Evolutionary conservation across 1,284 basidiomycete species (phyloP), one percentile per base, ranked within the genome.

Genomic region (Trichosporon sp.): DNA sequence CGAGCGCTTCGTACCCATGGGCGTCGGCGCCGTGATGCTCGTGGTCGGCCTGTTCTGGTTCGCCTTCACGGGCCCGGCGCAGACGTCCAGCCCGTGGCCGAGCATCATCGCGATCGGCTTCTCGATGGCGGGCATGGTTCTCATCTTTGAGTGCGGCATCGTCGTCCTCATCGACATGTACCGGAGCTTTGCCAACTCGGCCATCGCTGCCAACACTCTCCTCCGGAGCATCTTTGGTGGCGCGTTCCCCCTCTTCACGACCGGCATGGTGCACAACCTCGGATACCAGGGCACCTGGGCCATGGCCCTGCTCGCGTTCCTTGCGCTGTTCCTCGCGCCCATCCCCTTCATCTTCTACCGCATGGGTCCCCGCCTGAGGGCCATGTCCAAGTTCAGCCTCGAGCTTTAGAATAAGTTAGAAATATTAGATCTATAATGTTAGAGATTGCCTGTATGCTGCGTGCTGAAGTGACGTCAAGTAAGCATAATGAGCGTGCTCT

Each of bases 141-240:
- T 75, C 65, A 67, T 75, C 21, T 75, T 73, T 65, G 74, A 75
- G 65, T 70, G 68, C 35, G 74, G 71, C 37, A 76, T 76, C 65
- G 65, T 74, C 32, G 70, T 68, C 66, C 66, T 72, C n/a, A 71
- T 75, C 35, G 71, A 72, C 73, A 71, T 72, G 69, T 75, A 76
- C 73, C 40, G 65, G 0, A 68, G 73, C 19, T 75, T 75, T 37
- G 70, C 76, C 48, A 76, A 76, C 70, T 65, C 48, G 7, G 75
- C 76, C 51, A 76, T 77, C 35, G 76, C 76, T 2, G 76, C 75
- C 31, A 77, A 76, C 73, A 77, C 76, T 3, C 66, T 77, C 37
- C 32, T 70, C 21, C 64, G 76, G 7, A 70, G 64, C 1, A 19
- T 75, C 10, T 54, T 74, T 26, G 76, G 75, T 31, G 76, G 71